These are phyloP conservation scores for Bauhinia variegata DNA, from an alignment of 306 rosid species.

Conservation along the genomic window DNA sequence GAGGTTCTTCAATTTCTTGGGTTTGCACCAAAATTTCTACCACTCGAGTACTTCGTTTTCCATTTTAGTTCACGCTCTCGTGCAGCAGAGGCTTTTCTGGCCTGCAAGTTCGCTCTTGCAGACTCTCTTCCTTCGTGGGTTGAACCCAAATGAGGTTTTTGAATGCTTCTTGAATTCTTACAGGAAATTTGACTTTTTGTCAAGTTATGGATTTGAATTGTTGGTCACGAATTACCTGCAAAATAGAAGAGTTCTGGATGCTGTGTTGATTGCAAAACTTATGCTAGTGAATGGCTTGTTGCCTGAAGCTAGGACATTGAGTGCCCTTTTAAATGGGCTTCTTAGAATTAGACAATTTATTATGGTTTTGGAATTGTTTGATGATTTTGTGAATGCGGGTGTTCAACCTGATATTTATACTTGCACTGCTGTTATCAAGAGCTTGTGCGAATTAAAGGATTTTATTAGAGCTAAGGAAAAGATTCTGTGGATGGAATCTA, in stretches of 20 bases:
- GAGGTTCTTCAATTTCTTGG: slow-evolving; percentile 90
- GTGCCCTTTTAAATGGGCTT: slow-evolving; percentile 72
- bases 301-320: slow-evolving; percentile 83
- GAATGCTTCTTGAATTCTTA: slow-evolving; percentile 46
- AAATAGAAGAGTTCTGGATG: slow-evolving; percentile 53
- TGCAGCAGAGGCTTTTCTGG: slow-evolving; percentile 60
- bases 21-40: slow-evolving; percentile 70
- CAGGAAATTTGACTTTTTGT: slow-evolving; percentile 40
- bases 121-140: slow-evolving; percentile 73
- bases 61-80: slow-evolving; percentile 73
- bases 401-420: slow-evolving; percentile 64
- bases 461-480: slow-evolving; percentile 66
- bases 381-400: slow-evolving; percentile 65
- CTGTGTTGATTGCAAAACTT: slow-evolving; percentile 55
- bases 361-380: slow-evolving; percentile 62
- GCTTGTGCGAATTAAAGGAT: slow-evolving; percentile 76
- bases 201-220: slow-evolving; percentile 80
- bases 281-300: slow-evolving; percentile 59
- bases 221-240: slow-evolving; percentile 70
- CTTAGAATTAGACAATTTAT: slow-evolving; percentile 66
- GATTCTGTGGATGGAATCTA: slow-evolving; percentile 58
- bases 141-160: slow-evolving; percentile 57
- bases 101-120: slow-evolving; percentile 82
- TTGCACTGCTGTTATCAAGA: slow-evolving; percentile 64
- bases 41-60: slow-evolving; percentile 79